Evolutionary conservation across 768 basidiomycete genomes (phyloP).

Genomic region (Tricholoma bakamatsutake): DNA sequence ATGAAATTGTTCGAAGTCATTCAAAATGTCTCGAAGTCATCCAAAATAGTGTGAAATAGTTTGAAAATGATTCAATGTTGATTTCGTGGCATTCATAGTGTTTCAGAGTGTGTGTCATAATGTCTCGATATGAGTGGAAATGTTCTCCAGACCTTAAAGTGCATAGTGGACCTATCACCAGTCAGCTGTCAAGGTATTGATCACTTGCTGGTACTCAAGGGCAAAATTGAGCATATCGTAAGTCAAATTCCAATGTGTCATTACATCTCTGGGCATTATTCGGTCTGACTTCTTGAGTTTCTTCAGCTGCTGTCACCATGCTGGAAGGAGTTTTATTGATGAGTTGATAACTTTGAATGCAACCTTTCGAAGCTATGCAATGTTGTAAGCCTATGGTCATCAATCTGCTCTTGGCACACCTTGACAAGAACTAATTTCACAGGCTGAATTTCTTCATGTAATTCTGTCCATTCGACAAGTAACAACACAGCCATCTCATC

Average conservation of each 20-base stretch:
- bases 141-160: too few species aligned
- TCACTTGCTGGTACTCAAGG: neutral
- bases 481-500: conserved; percentile 1
- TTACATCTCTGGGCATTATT: conserved; percentile 24
- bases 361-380: neutral
- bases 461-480: neutral
- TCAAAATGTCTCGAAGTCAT: too few species aligned
- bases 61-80: too few species aligned
- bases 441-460: conserved; percentile 5
- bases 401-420: conserved; percentile 4
- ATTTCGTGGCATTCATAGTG: too few species aligned
- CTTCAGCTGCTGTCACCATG: conserved; percentile 8
- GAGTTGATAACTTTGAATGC: neutral
- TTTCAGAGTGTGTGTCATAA: too few species aligned
- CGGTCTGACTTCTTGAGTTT: conserved; percentile 2
- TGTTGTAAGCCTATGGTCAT: neutral
- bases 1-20: too few species aligned
- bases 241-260: neutral
- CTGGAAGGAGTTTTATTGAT: conserved; percentile 12
- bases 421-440: conserved; percentile 17
- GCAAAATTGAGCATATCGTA: neutral
- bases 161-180: too few species aligned
- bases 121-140: too few species aligned
- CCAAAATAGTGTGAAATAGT: too few species aligned
- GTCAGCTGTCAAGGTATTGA: neutral